Conservation (phyloP, 2,329 filamentous ascomycete genomes). For the Camillea tinctor region DNA sequence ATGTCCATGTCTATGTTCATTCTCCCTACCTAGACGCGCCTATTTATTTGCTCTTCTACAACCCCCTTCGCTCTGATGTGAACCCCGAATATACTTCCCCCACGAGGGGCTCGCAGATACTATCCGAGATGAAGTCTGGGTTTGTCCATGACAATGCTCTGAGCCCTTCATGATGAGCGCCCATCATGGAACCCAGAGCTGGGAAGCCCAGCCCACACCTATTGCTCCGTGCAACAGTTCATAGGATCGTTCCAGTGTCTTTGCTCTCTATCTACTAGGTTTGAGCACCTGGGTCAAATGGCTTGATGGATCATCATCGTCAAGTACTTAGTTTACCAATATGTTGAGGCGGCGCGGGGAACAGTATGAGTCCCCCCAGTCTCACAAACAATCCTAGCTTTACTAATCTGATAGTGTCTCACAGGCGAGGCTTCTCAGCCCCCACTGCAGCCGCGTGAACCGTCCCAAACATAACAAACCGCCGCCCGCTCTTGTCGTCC, state of each 20-base stretch:
- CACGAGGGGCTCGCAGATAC: not conserved
- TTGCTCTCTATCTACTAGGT: not conserved
- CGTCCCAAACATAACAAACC: not conserved
- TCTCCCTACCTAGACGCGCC: too few species aligned
- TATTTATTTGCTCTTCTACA: too few species aligned
- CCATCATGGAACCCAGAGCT: not conserved
- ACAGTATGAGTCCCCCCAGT: too few species aligned
- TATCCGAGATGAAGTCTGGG: not conserved
- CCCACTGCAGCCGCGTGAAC: not conserved
- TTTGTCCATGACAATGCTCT: not conserved
- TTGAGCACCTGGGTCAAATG: too few species aligned
- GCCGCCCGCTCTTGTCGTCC: constrained; percentile 28
- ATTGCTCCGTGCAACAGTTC: not conserved
- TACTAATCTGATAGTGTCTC: not conserved
- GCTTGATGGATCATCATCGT: too few species aligned
- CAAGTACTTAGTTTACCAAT: too few species aligned
- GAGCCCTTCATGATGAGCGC: not conserved
- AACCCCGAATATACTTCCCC: not conserved
- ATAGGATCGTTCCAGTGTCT: not conserved
- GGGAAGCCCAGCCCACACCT: not conserved
- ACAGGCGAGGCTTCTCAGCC: not conserved
- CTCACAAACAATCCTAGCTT: too few species aligned
- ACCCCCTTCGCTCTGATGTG: not conserved
- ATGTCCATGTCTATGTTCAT: too few species aligned
- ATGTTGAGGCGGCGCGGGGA: too few species aligned